Evolutionary conservation across 495 filamentous ascomycete genomes (phyloP).

Genomic region (Penicillium mononematosum): DNA sequence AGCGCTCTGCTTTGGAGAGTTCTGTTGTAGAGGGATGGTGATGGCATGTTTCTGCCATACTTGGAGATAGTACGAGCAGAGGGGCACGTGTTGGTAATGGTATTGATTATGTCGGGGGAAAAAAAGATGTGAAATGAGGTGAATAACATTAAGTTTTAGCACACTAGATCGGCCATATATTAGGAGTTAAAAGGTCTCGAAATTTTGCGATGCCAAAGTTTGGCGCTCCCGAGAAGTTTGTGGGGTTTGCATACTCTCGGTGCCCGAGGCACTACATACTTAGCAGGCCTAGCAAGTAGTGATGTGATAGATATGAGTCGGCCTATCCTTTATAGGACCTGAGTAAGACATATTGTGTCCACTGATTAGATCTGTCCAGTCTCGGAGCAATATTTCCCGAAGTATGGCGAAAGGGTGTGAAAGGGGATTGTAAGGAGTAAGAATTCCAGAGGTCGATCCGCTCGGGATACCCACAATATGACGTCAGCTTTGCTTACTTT

Average conservation of each 20-base stretch:
- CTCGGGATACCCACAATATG: slow-evolving; percentile 19
- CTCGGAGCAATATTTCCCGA: slow-evolving; percentile 10
- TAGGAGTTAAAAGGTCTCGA: slow-evolving; percentile 18
- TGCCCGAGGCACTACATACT: slow-evolving; percentile 19
- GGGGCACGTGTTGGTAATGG: slow-evolving; percentile 10
- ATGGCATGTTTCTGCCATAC: slow-evolving; percentile 25
- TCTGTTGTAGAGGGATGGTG: slow-evolving; percentile 20
- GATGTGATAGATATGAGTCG: slow-evolving; percentile 9
- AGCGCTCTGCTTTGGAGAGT: slow-evolving; percentile 31
- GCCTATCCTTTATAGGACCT: too few species aligned
- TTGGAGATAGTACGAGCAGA: slow-evolving; percentile 18
- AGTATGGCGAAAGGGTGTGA: slow-evolving; percentile 11
- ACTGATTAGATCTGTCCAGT: slow-evolving; percentile 8
- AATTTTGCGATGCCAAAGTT: slow-evolving; percentile 19
- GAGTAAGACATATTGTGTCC: slow-evolving; percentile 1
- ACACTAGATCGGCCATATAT: slow-evolving; percentile 17
- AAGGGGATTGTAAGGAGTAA: slow-evolving; percentile 3
- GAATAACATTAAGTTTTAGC: slow-evolving; percentile 11
- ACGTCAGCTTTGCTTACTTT: slow-evolving; percentile 26
- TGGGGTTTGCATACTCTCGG: slow-evolving; percentile 19
- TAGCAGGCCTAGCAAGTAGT: background rate
- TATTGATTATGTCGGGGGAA: slow-evolving; percentile 22
- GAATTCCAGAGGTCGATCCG: background rate
- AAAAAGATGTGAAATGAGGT: slow-evolving; percentile 17
- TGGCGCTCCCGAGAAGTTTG: slow-evolving; percentile 16